These are phyloP conservation scores for Clohesyomyces aquaticus DNA, from an alignment of 495 filamentous ascomycete genomes.

Conservation along the genomic window DNA sequence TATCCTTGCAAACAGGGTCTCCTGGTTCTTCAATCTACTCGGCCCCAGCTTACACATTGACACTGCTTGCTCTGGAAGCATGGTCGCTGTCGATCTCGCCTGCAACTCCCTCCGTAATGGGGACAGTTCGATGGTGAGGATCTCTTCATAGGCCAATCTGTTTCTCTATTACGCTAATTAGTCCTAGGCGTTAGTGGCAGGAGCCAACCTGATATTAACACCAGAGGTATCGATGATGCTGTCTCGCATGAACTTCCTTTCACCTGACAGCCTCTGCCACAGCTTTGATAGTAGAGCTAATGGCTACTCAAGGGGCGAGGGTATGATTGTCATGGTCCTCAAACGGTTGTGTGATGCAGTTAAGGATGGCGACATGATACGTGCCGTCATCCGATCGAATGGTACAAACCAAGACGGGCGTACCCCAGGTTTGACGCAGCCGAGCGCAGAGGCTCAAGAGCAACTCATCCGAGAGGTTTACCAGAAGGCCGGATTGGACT, in stretches of 20 bases:
- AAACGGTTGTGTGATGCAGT: slow-evolving; percentile 45
- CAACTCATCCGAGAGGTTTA: slow-evolving; percentile 23
- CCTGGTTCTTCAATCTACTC: slow-evolving; percentile 22
- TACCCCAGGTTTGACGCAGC: slow-evolving; percentile 43
- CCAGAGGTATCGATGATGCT: background rate
- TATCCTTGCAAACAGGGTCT: slow-evolving; percentile 26
- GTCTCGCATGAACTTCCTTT: slow-evolving; percentile 41
- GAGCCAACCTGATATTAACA: background rate
- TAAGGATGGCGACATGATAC: slow-evolving; percentile 47
- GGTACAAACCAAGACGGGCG: slow-evolving; percentile 53
- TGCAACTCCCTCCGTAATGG: slow-evolving; percentile 15
- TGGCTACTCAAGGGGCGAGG: slow-evolving; percentile 23
- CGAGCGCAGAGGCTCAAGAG: slow-evolving; percentile 17
- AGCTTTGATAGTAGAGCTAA: slow-evolving; percentile 47
- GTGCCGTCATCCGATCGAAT: slow-evolving; percentile 51
- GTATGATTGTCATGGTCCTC: slow-evolving; percentile 46
- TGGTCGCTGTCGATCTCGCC: slow-evolving; percentile 29
- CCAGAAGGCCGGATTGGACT: slow-evolving; percentile 39
- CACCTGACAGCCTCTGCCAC: slow-evolving; percentile 39
- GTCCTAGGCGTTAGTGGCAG: background rate
- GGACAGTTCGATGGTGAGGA: background rate
- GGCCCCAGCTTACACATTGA: slow-evolving; percentile 31
- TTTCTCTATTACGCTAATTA: too few species aligned
- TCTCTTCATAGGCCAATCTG: background rate
- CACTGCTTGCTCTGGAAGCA: slow-evolving; percentile 30